Evolutionary conservation across 2,329 filamentous ascomycete genomes (phyloP), one percentile per base, ranked within the genome.

Genomic region (Monilinia polystroma): DNA sequence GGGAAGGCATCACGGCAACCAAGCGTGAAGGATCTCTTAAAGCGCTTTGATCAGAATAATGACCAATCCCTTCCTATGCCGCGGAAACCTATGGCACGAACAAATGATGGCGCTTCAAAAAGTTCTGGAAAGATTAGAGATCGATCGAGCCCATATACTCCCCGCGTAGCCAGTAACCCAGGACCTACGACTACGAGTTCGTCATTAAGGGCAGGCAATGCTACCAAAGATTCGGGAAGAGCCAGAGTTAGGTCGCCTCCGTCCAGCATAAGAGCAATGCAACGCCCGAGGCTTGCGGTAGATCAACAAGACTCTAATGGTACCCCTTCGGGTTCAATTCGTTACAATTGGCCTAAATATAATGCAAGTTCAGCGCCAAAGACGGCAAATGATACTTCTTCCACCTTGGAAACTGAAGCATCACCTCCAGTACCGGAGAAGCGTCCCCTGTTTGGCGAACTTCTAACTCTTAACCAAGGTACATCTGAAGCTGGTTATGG

Each of bases 21-120:
- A n/a, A 93, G 89, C 68, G 90, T 95, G 72, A 92, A 89, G 78
- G 91, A 95, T 75, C 81, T 95, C 69, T 88, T 91, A 73, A 91
- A 89, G 77, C 88, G 85, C 65, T 95, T 94, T 79, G 90, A 94
- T 77, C 86, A 88, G 74, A 87, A 83, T 71, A 80, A 72, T 64
- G 71, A 73, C 38, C 45, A 80, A 74, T 47, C 80, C 80, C 68
- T 72, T 79, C 59, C 79, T 77, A 32, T 81, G 11, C 58, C 63
- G 32, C 71, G 68, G 35, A 73, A 72, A 53, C 70, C 72, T 16
- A 56, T 63, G 8, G 62, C 67, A 43, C 70, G 72, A 57, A 66
- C 72, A 20, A 72, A 69, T 66, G 68, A 73, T 52, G 54, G 64
- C 59, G 47, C 58, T 16, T 68, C 52, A 59, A 66, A 63, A 32